A percentile compares a stretch with the other conserved stretches of the same genome.
phyloP scores from a whole-genome alignment of 2,329 filamentous ascomycete species.

The Furcasterigmium furcatum region DNA sequence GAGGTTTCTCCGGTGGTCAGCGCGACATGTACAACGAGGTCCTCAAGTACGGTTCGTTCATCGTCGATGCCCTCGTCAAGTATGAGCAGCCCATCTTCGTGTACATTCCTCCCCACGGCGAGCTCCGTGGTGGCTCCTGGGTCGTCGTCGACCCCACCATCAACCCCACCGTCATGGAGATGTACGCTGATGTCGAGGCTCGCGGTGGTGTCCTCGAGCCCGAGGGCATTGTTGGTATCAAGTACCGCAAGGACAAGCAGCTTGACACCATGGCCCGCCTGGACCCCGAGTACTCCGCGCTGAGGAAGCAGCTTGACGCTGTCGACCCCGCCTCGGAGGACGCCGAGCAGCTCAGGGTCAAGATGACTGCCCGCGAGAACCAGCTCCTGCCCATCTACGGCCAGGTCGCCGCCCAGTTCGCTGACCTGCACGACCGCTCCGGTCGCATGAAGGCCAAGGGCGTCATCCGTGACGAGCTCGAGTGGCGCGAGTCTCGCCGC shows the following conservation, averaged over 20 bases:
- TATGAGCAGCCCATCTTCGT: slow-evolving; percentile 99
- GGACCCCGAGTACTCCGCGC: slow-evolving; percentile 76
- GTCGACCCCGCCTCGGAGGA: slow-evolving; percentile 66
- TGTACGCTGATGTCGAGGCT: slow-evolving; percentile 95
- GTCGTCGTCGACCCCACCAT: slow-evolving; percentile 98
- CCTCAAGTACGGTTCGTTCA: slow-evolving; percentile 98
- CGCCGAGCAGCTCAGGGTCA: slow-evolving; percentile 72
- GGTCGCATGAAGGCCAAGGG: slow-evolving; percentile 99
- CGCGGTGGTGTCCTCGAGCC: slow-evolving; percentile 97
- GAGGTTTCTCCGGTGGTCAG: slow-evolving; percentile 99
- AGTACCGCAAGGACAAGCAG: slow-evolving; percentile 96
- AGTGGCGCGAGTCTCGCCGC: slow-evolving; percentile 85
- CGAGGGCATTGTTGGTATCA: slow-evolving; percentile 97
- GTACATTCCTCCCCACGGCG: slow-evolving; percentile 95
- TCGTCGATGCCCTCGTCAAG: slow-evolving; percentile 96
- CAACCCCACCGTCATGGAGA: slow-evolving; percentile 95
- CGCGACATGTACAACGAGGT: slow-evolving; percentile 99
- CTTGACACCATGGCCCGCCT: slow-evolving; percentile 95
- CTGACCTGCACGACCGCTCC: slow-evolving; percentile 93
- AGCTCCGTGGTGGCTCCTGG: slow-evolving; percentile 98
- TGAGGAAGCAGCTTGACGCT: slow-evolving; percentile 75
- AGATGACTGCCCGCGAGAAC: slow-evolving; percentile 84
- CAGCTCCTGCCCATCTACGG: slow-evolving; percentile 87
- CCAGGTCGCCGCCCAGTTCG: slow-evolving; percentile 95
- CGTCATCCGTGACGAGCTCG: slow-evolving; percentile 77